phyloP scores from a whole-genome alignment of 148 eudicot genomes.

The Agrostemma githago region DNA sequence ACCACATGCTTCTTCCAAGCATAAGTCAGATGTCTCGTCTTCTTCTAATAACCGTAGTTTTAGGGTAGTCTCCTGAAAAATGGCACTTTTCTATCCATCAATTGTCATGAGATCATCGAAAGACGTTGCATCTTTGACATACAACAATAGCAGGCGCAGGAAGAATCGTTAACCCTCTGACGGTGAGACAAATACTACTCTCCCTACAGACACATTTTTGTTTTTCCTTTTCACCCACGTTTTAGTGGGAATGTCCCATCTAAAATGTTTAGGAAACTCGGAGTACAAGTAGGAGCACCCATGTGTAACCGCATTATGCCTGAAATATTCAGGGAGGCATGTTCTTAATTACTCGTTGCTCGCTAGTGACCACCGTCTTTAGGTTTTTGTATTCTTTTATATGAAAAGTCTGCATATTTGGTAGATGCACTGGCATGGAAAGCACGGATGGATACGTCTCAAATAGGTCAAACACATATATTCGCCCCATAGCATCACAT shows the following conservation, averaged over 20 bases:
- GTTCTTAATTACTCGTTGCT: too few species aligned
- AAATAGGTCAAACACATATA: neutral
- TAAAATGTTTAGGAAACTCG: neutral
- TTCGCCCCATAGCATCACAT: neutral
- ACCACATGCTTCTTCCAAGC: neutral
- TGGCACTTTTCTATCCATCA: neutral
- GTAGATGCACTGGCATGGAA: neutral
- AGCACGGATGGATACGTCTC: neutral
- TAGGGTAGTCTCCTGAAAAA: neutral
- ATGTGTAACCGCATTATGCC: too few species aligned
- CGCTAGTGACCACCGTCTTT: too few species aligned
- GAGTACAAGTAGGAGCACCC: neutral
- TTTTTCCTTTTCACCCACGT: neutral
- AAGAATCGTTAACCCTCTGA: constrained; percentile 1
- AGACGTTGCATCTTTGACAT: neutral
- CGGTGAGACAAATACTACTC: neutral
- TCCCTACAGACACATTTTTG: neutral
- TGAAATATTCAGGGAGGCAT: too few species aligned
- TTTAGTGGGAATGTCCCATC: neutral
- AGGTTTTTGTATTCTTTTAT: too few species aligned
- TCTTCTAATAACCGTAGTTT: neutral
- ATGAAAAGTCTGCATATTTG: neutral
- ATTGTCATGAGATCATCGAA: neutral
- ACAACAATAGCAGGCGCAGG: neutral
- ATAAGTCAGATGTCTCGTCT: neutral